A percentile compares a stretch with the other conserved stretches of the same genome.
Evolutionary conservation across 164 flowering plant genomes (phyloP).

Genomic region (Umbilicus rupestris): DNA sequence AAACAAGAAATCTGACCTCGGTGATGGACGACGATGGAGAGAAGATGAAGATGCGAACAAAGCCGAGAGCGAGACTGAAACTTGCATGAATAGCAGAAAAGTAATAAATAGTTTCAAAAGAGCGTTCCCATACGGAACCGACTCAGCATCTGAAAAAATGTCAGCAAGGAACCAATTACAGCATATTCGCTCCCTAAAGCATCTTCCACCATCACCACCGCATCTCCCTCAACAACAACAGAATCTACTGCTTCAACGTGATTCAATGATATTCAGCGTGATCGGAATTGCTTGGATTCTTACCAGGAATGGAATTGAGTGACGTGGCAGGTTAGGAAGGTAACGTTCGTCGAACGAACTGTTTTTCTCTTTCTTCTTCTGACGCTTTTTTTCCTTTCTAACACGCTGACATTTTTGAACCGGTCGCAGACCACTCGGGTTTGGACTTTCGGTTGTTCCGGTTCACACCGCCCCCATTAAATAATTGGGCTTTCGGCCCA

Average conservation of each 20-base stretch:
- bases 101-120: neutral
- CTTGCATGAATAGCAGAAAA: neutral
- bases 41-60: neutral
- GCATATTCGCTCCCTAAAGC: conserved; percentile 25
- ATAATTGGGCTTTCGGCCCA: neutral
- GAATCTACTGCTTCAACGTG: too few species aligned
- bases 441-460: neutral
- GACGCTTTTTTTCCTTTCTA: neutral
- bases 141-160: conserved; percentile 25
- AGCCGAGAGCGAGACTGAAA: neutral
- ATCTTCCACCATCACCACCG: neutral
- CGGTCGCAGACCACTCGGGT: neutral
- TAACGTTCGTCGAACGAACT: neutral
- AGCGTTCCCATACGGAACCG: neutral
- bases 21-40: neutral
- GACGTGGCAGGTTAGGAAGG: neutral
- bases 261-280: too few species aligned
- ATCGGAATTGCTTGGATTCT: too few species aligned
- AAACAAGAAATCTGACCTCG: conserved; percentile 11
- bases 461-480: neutral
- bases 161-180: conserved; percentile 17
- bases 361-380: neutral
- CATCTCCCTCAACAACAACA: too few species aligned
- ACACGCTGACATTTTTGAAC: neutral
- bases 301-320: too few species aligned